Evolutionary conservation across 1,284 basidiomycete species (phyloP), one percentile per base, ranked within the genome.

Genomic region (Fomitopsis palustris): DNA sequence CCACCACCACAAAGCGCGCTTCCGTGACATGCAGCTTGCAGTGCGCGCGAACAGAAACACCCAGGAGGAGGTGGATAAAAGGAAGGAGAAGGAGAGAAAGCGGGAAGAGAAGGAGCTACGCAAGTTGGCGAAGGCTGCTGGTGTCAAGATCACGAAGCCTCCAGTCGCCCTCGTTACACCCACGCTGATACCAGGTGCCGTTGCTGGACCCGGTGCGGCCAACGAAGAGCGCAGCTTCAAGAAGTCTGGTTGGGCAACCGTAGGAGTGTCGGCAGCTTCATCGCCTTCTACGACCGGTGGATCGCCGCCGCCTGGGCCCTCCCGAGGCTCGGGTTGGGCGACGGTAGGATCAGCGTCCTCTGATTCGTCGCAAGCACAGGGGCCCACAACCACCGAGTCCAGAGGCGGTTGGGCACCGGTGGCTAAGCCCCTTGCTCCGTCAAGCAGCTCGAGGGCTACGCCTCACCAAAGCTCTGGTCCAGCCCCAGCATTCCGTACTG

Each of bases 1-100:
- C 1, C 90, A 92, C 67, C 88, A 90, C 65, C 90, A 92, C 75
- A 91, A 88, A 72, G 87, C 86, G 16, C 85, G 90, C 41, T 82
- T 84, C 69, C 85, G 77, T 63, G 89, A 91, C 66, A 88, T 92
- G 88, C 87, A 90, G 73, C 81, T 83, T 25, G 78, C 80, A 27
- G 73, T 75, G 59, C 85, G 85, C 8, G 74, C 83, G 27, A 82
- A 80, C 60, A 78, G 67, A 47, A 70, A 70, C 56, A 71, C 81
- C 21, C 77, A 82, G 67, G 86, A 83, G 57, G 89, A 89, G 59
- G 65, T 85, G 33, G 86, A 89, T 63, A 86, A 80, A 69, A 80
- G 88, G 45, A 89, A 89, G 69, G 90, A 92, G 74, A 92, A 92
- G 73, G 90, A 93, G 70, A 79, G 87, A 12, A 90, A 86, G 70